Base-by-base conservation (phyloP, 2,329 filamentous ascomycete species). In the Grosmannia clavigera region DNA sequence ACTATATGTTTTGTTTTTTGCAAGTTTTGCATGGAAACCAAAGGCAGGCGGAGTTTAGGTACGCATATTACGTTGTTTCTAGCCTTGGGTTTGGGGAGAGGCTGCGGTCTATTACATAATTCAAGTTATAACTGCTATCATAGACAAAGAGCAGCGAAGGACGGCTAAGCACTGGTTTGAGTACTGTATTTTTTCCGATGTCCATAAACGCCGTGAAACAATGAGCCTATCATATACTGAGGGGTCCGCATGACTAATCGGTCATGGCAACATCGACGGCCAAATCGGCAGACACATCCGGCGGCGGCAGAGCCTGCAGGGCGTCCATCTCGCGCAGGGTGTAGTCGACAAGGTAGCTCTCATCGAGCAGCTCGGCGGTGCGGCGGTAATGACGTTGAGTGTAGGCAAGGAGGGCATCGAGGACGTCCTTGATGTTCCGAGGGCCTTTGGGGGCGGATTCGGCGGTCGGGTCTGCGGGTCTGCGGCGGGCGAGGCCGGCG, bases 301-400 rank as follows among this genome's bases (percentile, higher is more conserved):
- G 73, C 33, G 67, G 9, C 43, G 16, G 43, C 33, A 80, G 79
- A 50, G 77, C 78, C 58, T 61, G 61, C 63, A 86, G 79, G 70
- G 80, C 87, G 69, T 95, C 91, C 92, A 97, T 97, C 75, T 96
- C 89, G 68, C 86, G 82, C 64, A 97, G 76, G 64, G 92, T 95
- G 80, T 95, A 97, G 73, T 96, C 90, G 50, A 97, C 82, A 67
- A 99, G 74, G 73, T 92, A 97, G 69, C 92, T 95, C 76, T 97
- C 94, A 70, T 97, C 92, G 50, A 92, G 84, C 66, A 96, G 75
- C 68, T 95, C 92, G 70, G 96, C 92, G 66, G 94, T 81, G 59
- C 92, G 81, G 72, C 86, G 87, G 72, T 95, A 96, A 72, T 99
- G 94, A 65, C 92, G 82, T 73, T 97, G 91, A 0, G 92, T 96